Conservation (phyloP, 2,329 filamentous ascomycete species). For the Botrytis galanthina region DNA sequence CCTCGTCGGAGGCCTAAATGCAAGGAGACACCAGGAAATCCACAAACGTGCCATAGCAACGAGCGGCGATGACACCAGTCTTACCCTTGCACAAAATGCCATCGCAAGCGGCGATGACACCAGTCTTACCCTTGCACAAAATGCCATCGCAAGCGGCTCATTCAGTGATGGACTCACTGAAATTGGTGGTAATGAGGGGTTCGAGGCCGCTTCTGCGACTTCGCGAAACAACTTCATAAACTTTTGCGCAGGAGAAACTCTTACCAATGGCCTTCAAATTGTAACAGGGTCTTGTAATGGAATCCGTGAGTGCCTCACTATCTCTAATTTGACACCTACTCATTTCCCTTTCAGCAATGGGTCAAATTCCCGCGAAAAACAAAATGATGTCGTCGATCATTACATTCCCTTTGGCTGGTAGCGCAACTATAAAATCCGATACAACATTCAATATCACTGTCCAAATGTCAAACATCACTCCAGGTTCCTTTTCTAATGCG, state of each 20-base stretch:
- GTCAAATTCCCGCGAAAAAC: conserved; percentile 36
- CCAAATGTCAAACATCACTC: conserved; percentile 39
- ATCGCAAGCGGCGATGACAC: conserved; percentile 26
- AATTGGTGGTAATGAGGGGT: conserved; percentile 25
- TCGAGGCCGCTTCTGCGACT: conserved; percentile 28
- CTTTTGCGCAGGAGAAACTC: conserved; percentile 38
- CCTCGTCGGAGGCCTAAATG: conserved; percentile 15
- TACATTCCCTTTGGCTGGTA: conserved; percentile 31
- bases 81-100: conserved; percentile 19
- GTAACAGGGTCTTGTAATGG: conserved; percentile 58
- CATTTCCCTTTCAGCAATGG: conserved; percentile 34
- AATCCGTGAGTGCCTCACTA: conserved; percentile 28
- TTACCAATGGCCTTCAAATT: conserved; percentile 60
- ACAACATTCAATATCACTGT: conserved; percentile 39
- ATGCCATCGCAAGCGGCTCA: conserved; percentile 28
- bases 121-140: conserved; percentile 17
- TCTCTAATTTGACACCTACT: not conserved
- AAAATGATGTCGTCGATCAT: conserved; percentile 39
- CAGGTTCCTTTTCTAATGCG: conserved; percentile 44
- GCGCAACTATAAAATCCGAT: conserved; percentile 24
- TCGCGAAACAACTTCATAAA: conserved; percentile 37
- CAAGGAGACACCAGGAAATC: conserved; percentile 16
- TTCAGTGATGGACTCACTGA: conserved; percentile 25
- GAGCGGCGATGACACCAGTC: conserved; percentile 1
- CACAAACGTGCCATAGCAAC: conserved; percentile 5